Evolutionary conservation across 75 land plant genomes (phyloP).

Genomic region (Isoetes taiwanensis): DNA sequence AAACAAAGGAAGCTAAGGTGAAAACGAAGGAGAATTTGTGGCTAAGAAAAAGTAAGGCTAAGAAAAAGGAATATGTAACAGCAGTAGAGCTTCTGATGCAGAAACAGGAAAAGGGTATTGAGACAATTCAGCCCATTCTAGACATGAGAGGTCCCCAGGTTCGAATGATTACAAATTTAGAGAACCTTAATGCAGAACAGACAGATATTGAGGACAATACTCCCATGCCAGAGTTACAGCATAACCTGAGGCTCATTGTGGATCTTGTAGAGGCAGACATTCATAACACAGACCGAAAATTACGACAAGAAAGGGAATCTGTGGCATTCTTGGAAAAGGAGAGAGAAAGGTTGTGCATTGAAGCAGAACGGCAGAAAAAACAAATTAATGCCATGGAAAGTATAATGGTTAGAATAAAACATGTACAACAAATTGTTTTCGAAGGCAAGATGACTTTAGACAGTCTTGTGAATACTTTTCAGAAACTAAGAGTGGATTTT

Average conservation of each 20-base stretch:
- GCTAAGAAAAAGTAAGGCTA: constrained; percentile 38
- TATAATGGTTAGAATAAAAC: constrained; percentile 31
- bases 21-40: constrained; percentile 55
- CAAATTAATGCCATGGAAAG: constrained; percentile 52
- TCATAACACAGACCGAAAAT: constrained; percentile 28
- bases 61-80: constrained; percentile 39
- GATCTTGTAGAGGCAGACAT: constrained; percentile 76
- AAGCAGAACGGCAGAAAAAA: constrained; percentile 36
- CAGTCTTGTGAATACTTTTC: constrained; percentile 40
- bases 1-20: constrained; percentile 9
- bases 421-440: constrained; percentile 25
- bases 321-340: constrained; percentile 34
- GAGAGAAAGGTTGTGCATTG: constrained; percentile 34
- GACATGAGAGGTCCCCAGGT: constrained; percentile 97
- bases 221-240: constrained; percentile 94
- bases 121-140: constrained; percentile 62
- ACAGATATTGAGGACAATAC: constrained; percentile 44
- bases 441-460: constrained; percentile 52
- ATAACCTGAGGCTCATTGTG: constrained; percentile 71
- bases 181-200: constrained; percentile 79
- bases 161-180: constrained; percentile 62
- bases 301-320: constrained; percentile 43
- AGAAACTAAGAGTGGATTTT: constrained; percentile 26
- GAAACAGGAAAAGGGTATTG: constrained; percentile 55
- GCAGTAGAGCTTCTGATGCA: constrained; percentile 59